phyloP scores from a whole-genome alignment of 371 early-diverging fungal genomes.

The Mortierella sp. region DNA sequence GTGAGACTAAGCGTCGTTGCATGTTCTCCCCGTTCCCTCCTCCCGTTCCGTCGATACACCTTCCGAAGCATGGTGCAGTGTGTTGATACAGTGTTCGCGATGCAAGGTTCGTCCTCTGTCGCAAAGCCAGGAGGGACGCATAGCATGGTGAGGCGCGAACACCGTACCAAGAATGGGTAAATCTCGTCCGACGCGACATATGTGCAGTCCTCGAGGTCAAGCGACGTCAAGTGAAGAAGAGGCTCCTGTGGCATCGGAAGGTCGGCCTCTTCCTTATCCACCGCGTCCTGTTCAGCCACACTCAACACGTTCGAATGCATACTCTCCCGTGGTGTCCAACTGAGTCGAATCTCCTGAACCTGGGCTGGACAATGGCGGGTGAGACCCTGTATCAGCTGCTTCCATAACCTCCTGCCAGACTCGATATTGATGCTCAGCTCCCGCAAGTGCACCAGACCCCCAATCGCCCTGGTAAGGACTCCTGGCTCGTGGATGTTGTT shows the following conservation, averaged over 20 bases:
- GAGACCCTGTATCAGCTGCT: background rate
- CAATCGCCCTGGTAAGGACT: background rate
- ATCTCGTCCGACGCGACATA: background rate
- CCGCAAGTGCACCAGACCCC: background rate
- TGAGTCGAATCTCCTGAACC: background rate
- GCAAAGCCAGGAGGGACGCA: background rate
- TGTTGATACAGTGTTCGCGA: background rate
- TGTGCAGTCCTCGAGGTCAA: background rate
- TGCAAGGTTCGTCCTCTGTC: too few relatives aligned
- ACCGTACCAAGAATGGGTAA: background rate
- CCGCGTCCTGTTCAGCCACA: background rate
- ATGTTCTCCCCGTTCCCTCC: background rate
- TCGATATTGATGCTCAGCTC: background rate
- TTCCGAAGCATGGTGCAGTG: background rate
- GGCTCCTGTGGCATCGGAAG: background rate
- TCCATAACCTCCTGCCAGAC: background rate
- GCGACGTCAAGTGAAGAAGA: background rate
- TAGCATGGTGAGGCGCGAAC: background rate
- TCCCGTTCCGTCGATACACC: background rate
- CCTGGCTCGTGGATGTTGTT: background rate
- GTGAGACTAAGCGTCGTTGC: background rate
- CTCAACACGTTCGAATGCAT: background rate
- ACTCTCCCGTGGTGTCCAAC: background rate
- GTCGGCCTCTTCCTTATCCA: background rate
- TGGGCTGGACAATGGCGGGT: background rate